Conservation (phyloP, 257 asterid genomes). For the Solanum dulcamara region DNA sequence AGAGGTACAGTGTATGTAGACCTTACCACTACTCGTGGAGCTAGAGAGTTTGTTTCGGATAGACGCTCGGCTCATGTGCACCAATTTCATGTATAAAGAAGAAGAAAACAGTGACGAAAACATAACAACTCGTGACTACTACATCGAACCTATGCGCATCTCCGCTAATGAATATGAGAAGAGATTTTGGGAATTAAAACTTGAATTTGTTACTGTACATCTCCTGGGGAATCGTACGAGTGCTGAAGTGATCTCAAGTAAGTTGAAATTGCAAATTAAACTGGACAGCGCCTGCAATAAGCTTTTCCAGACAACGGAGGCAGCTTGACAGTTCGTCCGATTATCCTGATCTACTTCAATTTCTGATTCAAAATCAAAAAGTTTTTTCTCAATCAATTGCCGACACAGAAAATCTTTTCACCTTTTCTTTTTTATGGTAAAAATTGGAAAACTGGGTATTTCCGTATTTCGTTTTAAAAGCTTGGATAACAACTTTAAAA, state of each 20-base stretch:
- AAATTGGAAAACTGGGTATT: neutral
- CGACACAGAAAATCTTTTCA: neutral
- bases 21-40: neutral
- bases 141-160: neutral
- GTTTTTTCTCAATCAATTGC: neutral
- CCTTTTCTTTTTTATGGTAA: neutral
- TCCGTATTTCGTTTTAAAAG: too few species aligned
- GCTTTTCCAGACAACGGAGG: constrained; percentile 29
- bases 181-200: neutral
- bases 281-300: constrained; percentile 33
- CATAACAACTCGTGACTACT: neutral
- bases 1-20: neutral
- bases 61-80: neutral
- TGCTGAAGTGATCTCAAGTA: neutral
- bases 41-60: neutral
- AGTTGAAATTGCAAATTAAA: constrained; percentile 58
- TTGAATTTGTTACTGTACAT: neutral
- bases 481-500: neutral
- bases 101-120: neutral
- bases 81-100: neutral
- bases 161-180: neutral
- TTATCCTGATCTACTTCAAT: neutral
- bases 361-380: neutral
- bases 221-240: neutral
- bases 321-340: neutral